Conservation (phyloP, 441 rosid genomes). For the Populus hybrid region DNA sequence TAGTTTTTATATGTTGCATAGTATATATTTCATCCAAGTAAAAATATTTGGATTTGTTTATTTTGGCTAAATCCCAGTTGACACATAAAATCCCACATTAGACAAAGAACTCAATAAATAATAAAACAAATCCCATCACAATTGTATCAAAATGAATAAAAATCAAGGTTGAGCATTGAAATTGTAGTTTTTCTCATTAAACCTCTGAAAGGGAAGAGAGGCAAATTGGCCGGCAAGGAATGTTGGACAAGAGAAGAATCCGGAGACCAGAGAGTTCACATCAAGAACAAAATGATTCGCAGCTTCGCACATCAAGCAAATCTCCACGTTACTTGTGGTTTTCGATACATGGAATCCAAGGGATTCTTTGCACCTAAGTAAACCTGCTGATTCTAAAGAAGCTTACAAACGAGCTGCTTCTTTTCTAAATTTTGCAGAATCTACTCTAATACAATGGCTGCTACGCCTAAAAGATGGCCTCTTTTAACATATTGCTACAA, state of each 20-base stretch:
- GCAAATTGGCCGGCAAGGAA: background rate
- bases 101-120: too few relatives aligned
- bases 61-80: background rate
- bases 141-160: too few relatives aligned
- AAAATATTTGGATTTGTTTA: background rate
- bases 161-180: too few relatives aligned
- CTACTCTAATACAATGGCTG: background rate
- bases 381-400: background rate
- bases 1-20: background rate
- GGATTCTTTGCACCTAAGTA: background rate
- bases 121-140: background rate
- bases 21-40: background rate
- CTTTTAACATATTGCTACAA: background rate
- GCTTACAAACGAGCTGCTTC: background rate
- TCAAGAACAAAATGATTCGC: background rate
- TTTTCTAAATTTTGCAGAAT: conserved; percentile 1
- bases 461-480: background rate
- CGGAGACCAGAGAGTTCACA: background rate
- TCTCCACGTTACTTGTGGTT: background rate
- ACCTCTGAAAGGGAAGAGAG: background rate
- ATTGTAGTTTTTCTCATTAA: too few relatives aligned
- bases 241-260: background rate
- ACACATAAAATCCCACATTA: too few relatives aligned
- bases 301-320: background rate
- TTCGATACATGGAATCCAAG: background rate